Percentiles rank a stretch among this genome's conserved stretches.
phyloP scores from a whole-genome alignment of 805 yeast species.

The Schwanniomyces sp. region DNA sequence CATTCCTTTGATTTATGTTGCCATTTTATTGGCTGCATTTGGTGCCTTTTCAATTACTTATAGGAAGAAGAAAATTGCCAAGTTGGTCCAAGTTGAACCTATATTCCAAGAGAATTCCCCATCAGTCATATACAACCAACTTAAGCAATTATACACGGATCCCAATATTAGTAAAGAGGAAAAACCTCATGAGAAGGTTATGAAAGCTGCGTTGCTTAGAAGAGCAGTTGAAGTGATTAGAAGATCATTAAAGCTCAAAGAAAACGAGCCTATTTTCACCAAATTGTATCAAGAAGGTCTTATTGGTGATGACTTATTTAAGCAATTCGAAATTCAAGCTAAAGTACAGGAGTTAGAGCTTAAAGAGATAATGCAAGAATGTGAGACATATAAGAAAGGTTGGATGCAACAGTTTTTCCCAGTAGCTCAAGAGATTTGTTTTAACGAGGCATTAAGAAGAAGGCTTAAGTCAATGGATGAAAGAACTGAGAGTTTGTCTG shows the following conservation, averaged over 20 bases:
- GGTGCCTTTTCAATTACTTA: slow-evolving; percentile 68
- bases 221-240: slow-evolving; percentile 84
- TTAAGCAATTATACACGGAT: slow-evolving; percentile 48
- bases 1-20: slow-evolving; percentile 78
- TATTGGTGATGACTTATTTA: slow-evolving; percentile 86
- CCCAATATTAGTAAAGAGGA: slow-evolving; percentile 35
- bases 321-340: slow-evolving; percentile 73
- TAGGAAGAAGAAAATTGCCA: slow-evolving; percentile 53
- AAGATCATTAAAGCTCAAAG: slow-evolving; percentile 79
- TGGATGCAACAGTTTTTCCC: slow-evolving; percentile 81
- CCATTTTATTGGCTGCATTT: slow-evolving; percentile 64
- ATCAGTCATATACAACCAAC: slow-evolving; percentile 58
- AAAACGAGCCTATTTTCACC: slow-evolving; percentile 67
- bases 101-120: slow-evolving; percentile 72
- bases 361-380: slow-evolving; percentile 71
- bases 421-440: slow-evolving; percentile 83
- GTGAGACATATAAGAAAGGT: slow-evolving; percentile 68
- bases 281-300: slow-evolving; percentile 82
- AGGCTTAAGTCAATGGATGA: slow-evolving; percentile 53
- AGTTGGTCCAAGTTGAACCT: slow-evolving; percentile 62
- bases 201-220: slow-evolving; percentile 59
- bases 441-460: slow-evolving; percentile 87
- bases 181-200: slow-evolving; percentile 73
- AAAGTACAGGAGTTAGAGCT: slow-evolving; percentile 82
- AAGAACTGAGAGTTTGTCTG: slow-evolving; percentile 30